A percentile compares a stretch with the other conserved stretches of the same genome.
Evolutionary conservation across 2,329 filamentous ascomycete genomes (phyloP).

Genomic region (Fusarium sp.): DNA sequence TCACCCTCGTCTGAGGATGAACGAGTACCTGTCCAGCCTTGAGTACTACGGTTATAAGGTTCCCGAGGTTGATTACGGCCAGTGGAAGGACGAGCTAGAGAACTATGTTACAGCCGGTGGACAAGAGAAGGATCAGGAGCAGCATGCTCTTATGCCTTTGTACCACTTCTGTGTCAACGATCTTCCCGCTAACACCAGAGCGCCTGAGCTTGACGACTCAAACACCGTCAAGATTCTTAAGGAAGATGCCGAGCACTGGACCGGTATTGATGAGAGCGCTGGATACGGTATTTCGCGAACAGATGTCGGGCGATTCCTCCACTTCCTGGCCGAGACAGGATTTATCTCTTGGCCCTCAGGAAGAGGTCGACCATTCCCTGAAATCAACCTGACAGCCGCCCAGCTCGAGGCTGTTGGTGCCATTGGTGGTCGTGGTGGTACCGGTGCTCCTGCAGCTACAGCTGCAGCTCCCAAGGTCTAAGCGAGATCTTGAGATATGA

Average conservation of each 20-base stretch:
- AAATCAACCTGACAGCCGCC: slow-evolving; percentile 28
- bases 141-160: slow-evolving; percentile 29
- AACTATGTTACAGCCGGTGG: slow-evolving; percentile 12
- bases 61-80: slow-evolving; percentile 52
- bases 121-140: slow-evolving; percentile 40
- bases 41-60: slow-evolving; percentile 78
- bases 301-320: slow-evolving; percentile 44
- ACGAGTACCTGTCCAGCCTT: slow-evolving; percentile 78
- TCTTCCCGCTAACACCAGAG: slow-evolving; percentile 25
- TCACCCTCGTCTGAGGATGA: slow-evolving; percentile 81
- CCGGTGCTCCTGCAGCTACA: neutral
- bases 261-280: slow-evolving; percentile 66
- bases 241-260: slow-evolving; percentile 69
- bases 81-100: slow-evolving; percentile 69
- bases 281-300: slow-evolving; percentile 50
- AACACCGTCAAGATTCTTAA: slow-evolving; percentile 75
- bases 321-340: slow-evolving; percentile 46
- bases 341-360: slow-evolving; percentile 48
- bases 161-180: slow-evolving; percentile 27
- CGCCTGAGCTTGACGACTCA: slow-evolving; percentile 31
- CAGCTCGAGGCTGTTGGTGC: slow-evolving; percentile 40
- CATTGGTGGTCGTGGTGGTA: slow-evolving; percentile 42
- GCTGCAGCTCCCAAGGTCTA: slow-evolving; percentile 3
- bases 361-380: slow-evolving; percentile 43
- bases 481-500: neutral